Conservation (phyloP, 2,329 filamentous ascomycete species). For the Cladophialophora bantiana region DNA sequence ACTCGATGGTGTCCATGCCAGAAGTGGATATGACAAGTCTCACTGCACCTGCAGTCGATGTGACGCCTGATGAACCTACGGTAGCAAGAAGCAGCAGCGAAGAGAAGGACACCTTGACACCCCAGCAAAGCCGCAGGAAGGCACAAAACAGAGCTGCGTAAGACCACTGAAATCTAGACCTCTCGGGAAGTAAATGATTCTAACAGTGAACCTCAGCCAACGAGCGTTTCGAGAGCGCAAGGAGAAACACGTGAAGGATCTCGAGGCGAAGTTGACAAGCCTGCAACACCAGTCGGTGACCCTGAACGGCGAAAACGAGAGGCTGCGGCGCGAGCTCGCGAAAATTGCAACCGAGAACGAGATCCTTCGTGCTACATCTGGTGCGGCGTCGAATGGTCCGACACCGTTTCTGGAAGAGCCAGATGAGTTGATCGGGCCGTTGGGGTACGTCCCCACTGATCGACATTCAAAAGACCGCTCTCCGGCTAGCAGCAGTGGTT, state of each 20-base stretch:
- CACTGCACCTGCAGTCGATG: slow-evolving; percentile 40
- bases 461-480: slow-evolving; percentile 67
- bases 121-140: slow-evolving; percentile 67
- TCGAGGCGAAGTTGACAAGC: slow-evolving; percentile 81
- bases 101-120: slow-evolving; percentile 62
- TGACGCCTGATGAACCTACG: slow-evolving; percentile 43
- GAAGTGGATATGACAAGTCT: slow-evolving; percentile 44
- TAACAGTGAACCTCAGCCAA: slow-evolving; percentile 65
- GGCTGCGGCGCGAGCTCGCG: slow-evolving; percentile 81
- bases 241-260: slow-evolving; percentile 90
- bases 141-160: slow-evolving; percentile 77
- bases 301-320: slow-evolving; percentile 82
- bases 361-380: slow-evolving; percentile 81
- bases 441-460: slow-evolving; percentile 74
- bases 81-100: slow-evolving; percentile 55
- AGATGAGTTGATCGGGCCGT: slow-evolving; percentile 63
- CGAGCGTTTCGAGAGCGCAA: slow-evolving; percentile 96
- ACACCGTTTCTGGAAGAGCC: slow-evolving; percentile 38
- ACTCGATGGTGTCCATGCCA: slow-evolving; percentile 42
- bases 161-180: slow-evolving; percentile 43
- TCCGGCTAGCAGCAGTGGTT: slow-evolving; percentile 42
- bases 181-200: slow-evolving; percentile 1
- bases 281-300: slow-evolving; percentile 77
- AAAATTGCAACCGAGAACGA: slow-evolving; percentile 90
- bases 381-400: slow-evolving; percentile 40